phyloP scores from a whole-genome alignment of 805 yeast species.

The Kodamaea neixiangensis region DNA sequence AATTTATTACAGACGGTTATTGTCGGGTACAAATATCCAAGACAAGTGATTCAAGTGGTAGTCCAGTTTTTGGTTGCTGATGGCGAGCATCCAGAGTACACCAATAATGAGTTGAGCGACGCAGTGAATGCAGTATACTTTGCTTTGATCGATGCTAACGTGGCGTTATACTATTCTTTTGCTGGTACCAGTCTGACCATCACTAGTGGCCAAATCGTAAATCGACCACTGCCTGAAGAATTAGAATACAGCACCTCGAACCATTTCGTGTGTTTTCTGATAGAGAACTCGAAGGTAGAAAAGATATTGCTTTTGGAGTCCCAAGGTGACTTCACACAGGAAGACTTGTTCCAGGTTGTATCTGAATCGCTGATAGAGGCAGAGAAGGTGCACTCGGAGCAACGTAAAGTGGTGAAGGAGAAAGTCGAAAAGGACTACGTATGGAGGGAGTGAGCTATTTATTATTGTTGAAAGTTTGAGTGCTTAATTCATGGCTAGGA shows the following conservation, averaged over 20 bases:
- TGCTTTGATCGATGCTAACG: slow-evolving; percentile 80
- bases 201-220: slow-evolving; percentile 28
- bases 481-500: too few species aligned
- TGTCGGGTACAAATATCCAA: slow-evolving; percentile 66
- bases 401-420: slow-evolving; percentile 47
- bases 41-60: slow-evolving; percentile 56
- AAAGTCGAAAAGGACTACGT: slow-evolving; percentile 56
- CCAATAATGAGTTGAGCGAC: slow-evolving; percentile 59
- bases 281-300: slow-evolving; percentile 50
- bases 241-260: slow-evolving; percentile 51
- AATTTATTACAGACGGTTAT: slow-evolving; percentile 62
- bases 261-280: slow-evolving; percentile 65
- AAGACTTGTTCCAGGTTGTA: slow-evolving; percentile 53
- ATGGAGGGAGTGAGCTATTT: slow-evolving; percentile 52
- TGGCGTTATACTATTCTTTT: slow-evolving; percentile 66
- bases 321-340: slow-evolving; percentile 65
- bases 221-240: slow-evolving; percentile 49
- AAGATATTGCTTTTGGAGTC: slow-evolving; percentile 72
- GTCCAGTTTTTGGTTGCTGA: slow-evolving; percentile 42
- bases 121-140: slow-evolving; percentile 72
- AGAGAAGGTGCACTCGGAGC: slow-evolving; percentile 46
- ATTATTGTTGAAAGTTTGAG: too few species aligned
- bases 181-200: slow-evolving; percentile 53
- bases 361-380: slow-evolving; percentile 52
- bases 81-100: slow-evolving; percentile 21